Evolutionary conservation across 2,329 filamentous ascomycete genomes (phyloP).

Genomic region (Amphichorda felina): DNA sequence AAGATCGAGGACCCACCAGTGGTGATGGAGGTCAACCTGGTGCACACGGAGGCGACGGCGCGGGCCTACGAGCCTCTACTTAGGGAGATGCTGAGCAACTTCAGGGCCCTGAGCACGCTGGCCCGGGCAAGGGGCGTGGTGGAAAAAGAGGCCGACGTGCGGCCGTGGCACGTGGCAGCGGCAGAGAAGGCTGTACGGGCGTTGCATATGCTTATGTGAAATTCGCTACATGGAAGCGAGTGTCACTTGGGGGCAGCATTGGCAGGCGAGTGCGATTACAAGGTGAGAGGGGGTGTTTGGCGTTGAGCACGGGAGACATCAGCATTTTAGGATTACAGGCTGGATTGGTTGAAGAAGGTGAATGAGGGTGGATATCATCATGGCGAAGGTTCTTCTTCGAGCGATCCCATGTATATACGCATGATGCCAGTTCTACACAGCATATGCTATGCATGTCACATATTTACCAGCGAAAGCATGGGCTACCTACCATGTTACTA

Average conservation of each 20-base stretch:
- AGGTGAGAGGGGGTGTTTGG: not conserved
- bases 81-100: constrained; percentile 59
- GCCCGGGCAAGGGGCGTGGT: constrained; percentile 54
- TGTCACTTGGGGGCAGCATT: no score
- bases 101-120: constrained; percentile 55
- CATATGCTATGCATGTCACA: no score
- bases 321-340: no score
- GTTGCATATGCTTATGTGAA: constrained; percentile 52
- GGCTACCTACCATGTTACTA: no score
- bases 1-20: constrained; percentile 45
- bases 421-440: no score
- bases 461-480: no score
- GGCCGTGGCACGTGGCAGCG: constrained; percentile 68
- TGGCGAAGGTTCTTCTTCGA: no score
- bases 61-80: constrained; percentile 51
- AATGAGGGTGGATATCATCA: no score
- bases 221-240: no score
- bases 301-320: not conserved
- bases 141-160: constrained; percentile 44
- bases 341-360: no score
- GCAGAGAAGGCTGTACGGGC: constrained; percentile 57
- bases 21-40: constrained; percentile 51
- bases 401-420: no score
- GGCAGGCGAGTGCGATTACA: no score
- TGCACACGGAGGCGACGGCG: constrained; percentile 40